phyloP scores from a whole-genome alignment of 2,329 filamentous ascomycete genomes.

The Trichophyton mentagrophytes region DNA sequence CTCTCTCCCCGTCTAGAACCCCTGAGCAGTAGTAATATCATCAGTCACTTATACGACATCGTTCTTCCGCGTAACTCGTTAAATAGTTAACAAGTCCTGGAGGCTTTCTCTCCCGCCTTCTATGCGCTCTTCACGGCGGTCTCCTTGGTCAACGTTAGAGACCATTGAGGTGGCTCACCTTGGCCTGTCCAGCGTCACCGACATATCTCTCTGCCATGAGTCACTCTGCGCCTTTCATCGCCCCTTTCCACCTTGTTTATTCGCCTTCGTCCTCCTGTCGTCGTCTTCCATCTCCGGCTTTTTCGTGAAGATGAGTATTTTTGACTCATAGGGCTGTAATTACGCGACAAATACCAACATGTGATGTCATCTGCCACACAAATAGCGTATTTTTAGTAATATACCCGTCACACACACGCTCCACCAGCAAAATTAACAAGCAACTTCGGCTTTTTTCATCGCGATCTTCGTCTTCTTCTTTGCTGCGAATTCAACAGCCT shows the following conservation, averaged over 20 bases:
- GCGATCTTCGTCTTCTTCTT: not conserved
- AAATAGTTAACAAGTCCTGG: no score
- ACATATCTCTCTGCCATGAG: no score
- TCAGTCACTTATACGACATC: no score
- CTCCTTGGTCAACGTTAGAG: no score
- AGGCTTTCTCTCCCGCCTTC: no score
- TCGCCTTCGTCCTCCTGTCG: not conserved
- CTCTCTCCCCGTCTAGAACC: no score
- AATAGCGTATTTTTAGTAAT: not conserved
- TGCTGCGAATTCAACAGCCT: not conserved
- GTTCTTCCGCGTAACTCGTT: no score
- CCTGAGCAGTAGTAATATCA: no score
- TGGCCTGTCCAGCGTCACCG: no score
- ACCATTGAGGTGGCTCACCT: no score
- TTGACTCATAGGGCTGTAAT: not conserved
- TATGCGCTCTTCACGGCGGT: no score
- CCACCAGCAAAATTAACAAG: not conserved
- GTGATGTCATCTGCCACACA: slow-evolving; percentile 2
- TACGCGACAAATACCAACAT: not conserved
- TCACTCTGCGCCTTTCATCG: not conserved
- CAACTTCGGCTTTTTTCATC: not conserved
- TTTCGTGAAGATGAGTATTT: not conserved
- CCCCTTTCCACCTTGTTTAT: not conserved
- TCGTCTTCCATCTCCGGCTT: not conserved
- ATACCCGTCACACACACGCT: not conserved